Evolutionary conservation across 768 basidiomycete species (phyloP), one percentile per base, ranked within the genome.

Genomic region (Suillus subluteus): DNA sequence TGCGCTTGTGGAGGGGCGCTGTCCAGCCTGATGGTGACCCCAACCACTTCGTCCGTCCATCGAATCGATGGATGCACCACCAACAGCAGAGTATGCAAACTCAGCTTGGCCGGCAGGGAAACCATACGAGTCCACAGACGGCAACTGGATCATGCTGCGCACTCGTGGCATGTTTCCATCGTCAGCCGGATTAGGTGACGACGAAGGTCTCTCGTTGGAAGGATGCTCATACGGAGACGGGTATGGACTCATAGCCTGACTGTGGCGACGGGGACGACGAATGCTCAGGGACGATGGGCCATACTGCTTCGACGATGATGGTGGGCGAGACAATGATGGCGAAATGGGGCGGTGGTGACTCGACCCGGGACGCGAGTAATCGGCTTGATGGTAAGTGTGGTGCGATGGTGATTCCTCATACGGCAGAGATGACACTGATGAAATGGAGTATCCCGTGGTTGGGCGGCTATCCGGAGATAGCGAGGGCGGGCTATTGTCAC

Each of bases 211-310:
- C 68, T 88, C 87, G 18, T 41, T 43, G 62, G 87, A 86, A 23
- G 77, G 68, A 55, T 84, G 81, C 64, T 89, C 89, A 77, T 94
- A 95, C 55, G 92, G 91, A 68, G 88, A 90, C 21, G 93, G 93
- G 78, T 95, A 95, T 15, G 93, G 93, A 72, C 88, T 91, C 83
- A 95, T 89, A 1, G 92, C 93, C 76, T 95, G 93, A 75, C 90
- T 92, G 77, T 94, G 93, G 65, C 93, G 86, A 54, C 93, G 85
- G 55, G 85, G 84, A 38, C 93, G 85, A 35, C 91, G 87, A 43
- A 94, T 85, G 75, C 90, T 88, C 63, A 92, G 78, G 18, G 89
- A 86, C 30, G 79, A 81, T 7, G 82, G 76, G 48, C 79, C 80
- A 70, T 82, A 85, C 38, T 85, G 85, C 71, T 81, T 81, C 63